Evolutionary conservation across 1,284 basidiomycete species (phyloP), one percentile per base, ranked within the genome.

Genomic region (Apiotrichum brassicae): DNA sequence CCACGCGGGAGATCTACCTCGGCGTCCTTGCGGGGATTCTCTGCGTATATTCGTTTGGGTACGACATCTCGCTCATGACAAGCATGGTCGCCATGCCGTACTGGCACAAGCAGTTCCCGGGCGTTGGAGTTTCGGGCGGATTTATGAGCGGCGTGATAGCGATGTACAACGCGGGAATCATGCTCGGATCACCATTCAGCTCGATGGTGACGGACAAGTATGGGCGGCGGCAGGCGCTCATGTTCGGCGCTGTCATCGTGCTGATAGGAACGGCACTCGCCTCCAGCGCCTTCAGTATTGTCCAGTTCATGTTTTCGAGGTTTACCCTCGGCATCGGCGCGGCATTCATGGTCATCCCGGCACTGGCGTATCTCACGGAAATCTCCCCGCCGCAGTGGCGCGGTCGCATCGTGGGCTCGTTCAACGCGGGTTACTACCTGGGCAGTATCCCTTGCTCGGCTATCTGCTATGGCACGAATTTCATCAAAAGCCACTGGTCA

Each of bases 301-400:
- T 11, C 4, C 77, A 76, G 12, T 65, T 79, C 8, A 50, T 41
- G 18, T 75, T 65, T 16, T 77, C 77, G 42, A 68, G 78, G 16
- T 79, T 80, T 58, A 72, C 79, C 24, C 76, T 80, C 40, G 79
- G 78, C 23, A 77, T 79, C 56, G 70, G 68, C 13, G 57, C 64
- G n/a, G 45, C 51, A 13, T 34, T 42, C 12, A 77, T 79, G 42
- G 72, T 75, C 6, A 76, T 76, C 19, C 79, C 78, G 9, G 78
- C 78, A 9, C 79, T 79, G 5, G 66, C 73, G 9, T 77, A 76
- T 60, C 70, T 70, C 22, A 70, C 73, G 35, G 76, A 82, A 60
- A 78, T 82, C 68, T 76, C 79, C 13, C 80, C 80, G 37, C 80
- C 81, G 14, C 79, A 81, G 66, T 82, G 81, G 81, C 74, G 81